phyloP scores from a whole-genome alignment of 306 rosid genomes.

The Trifolium dubium region DNA sequence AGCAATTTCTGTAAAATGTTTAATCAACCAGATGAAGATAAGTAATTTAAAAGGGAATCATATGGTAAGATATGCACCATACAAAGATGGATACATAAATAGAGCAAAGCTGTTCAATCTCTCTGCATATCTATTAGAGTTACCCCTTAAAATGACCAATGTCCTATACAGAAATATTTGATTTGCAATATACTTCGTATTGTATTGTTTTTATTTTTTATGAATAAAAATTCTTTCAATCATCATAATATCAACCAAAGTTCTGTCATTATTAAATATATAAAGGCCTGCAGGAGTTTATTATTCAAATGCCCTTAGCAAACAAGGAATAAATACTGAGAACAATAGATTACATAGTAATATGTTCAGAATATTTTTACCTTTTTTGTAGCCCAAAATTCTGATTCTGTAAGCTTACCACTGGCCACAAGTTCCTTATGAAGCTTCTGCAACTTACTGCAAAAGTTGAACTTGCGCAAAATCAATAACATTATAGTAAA shows the following conservation, averaged over 20 bases:
- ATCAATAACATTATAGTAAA: constrained; percentile 35
- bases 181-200: constrained; percentile 33
- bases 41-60: constrained; percentile 30
- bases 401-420: constrained; percentile 89
- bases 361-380: constrained; percentile 41
- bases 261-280: constrained; percentile 3
- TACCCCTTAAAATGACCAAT: constrained; percentile 1
- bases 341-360: constrained; percentile 15
- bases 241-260: constrained; percentile 18
- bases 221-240: constrained; percentile 20
- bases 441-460: constrained; percentile 88
- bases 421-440: constrained; percentile 86
- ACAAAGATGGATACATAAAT: constrained; percentile 14
- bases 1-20: constrained; percentile 69
- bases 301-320: constrained; percentile 38
- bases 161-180: constrained; percentile 25
- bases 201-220: constrained; percentile 20
- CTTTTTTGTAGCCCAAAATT: constrained; percentile 98
- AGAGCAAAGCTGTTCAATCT: constrained; percentile 8
- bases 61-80: constrained; percentile 13
- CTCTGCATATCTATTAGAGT: constrained; percentile 17
- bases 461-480: constrained; percentile 45
- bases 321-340: constrained; percentile 34
- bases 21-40: neutral
- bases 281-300: constrained; percentile 14